Evolutionary conservation across 2,329 filamentous ascomycete genomes (phyloP), one percentile per base, ranked within the genome.

Genomic region (Talaromyces pinophilus): DNA sequence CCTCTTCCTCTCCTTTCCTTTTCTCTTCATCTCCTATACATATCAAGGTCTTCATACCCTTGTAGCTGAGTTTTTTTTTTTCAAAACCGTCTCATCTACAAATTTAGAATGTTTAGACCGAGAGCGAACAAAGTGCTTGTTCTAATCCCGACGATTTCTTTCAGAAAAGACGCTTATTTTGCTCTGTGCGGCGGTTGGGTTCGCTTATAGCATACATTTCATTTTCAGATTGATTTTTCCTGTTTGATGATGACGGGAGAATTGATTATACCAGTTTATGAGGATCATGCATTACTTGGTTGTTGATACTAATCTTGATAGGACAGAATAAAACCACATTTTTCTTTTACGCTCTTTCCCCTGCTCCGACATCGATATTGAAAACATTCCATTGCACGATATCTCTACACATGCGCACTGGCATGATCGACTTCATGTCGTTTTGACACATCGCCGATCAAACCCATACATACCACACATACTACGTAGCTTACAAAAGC

Each of bases 31-130:
- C 74, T 70, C 64, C 70, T 71, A 70, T 62, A 67, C 61, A 63
- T 66, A 57, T 66, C 59, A 62, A 78, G 79, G 79, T 81, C 79
- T 78, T 77, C 76, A 80, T 80, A 80, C 78, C 78, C 79, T 81
- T 81, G 79, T 75, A 70, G 74, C 77, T 75, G 75, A 75, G 65
- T 65, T 62, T 38, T 62, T 68, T 62, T 68, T 63, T 8, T 42
- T 7, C 17, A 7, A n/a, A 59, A 69, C 48, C 64, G 71, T 80
- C 79, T 75, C 74, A 71, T 77, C 72, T 73, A 71, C 77, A 80
- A 80, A 81, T 80, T 80, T 76, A 74, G 65, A 67, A 75, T 72
- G 70, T 63, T 42, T 74, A 77, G 79, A 81, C 79, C 78, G 70
- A 81, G 79, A 81, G 62, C 68, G 73, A 80, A 68, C 19, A 63